These are phyloP conservation scores for Oryza australiensis DNA, from an alignment of 176 grass and related monocot species.

Conservation along the genomic window DNA sequence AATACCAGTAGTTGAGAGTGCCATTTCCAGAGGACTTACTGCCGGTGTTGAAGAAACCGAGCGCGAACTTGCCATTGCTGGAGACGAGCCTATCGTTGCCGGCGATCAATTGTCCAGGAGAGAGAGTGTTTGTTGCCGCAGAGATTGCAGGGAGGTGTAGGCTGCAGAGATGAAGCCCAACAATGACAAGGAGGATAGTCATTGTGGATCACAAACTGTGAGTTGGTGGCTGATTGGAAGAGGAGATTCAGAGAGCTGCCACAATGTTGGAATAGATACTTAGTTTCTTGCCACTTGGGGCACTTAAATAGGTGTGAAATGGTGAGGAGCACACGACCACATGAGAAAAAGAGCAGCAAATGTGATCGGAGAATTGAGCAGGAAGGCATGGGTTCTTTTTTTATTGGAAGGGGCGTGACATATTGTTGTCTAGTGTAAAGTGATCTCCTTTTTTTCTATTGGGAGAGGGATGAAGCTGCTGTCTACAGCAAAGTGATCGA, in stretches of 20 bases:
- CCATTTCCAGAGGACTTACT: neutral
- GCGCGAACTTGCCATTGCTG: constrained; percentile 45
- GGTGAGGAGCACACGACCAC: neutral
- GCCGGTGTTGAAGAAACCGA: constrained; percentile 58
- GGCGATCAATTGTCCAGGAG: neutral
- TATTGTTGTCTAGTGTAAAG: too few relatives aligned
- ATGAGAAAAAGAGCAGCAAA: neutral
- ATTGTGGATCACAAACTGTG: neutral
- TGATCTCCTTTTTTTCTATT: too few relatives aligned
- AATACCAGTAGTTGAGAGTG: constrained; percentile 15
- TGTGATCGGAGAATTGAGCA: neutral
- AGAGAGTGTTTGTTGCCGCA: neutral
- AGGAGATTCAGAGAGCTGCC: neutral
- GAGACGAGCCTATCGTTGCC: constrained; percentile 43
- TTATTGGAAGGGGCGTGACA: neutral
- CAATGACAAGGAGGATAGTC: neutral
- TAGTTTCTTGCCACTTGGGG: neutral
- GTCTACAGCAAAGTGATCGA: neutral
- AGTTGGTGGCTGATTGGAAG: neutral
- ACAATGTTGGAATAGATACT: neutral
- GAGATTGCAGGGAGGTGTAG: neutral
- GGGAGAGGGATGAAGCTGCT: too few relatives aligned
- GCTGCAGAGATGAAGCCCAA: neutral
- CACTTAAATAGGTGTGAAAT: neutral
- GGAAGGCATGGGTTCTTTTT: neutral